Conservation (phyloP, 805 yeast species). For the Myxozyma vanderwaltii region DNA sequence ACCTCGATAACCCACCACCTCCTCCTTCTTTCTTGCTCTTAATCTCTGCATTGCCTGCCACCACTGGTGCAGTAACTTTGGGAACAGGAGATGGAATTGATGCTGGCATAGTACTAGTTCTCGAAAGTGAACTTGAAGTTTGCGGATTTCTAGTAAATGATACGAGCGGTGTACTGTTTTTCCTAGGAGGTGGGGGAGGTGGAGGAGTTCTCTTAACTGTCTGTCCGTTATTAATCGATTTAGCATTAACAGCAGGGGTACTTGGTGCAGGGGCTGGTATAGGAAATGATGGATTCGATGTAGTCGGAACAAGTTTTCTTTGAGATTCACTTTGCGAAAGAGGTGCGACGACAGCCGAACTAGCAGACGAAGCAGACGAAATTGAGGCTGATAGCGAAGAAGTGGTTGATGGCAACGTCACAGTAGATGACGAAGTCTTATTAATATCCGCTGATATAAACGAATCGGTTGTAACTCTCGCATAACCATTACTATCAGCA, state of each 20-base stretch:
- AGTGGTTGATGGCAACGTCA: slow-evolving; percentile 3
- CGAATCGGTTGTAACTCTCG: slow-evolving; percentile 5
- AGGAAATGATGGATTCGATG: background rate
- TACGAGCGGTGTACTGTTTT: background rate
- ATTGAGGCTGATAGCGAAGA: slow-evolving; percentile 15
- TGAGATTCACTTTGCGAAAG: slow-evolving; percentile 7
- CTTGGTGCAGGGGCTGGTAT: background rate
- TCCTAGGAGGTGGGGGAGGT: slow-evolving; percentile 20
- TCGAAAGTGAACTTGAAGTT: background rate
- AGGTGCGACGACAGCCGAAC: background rate
- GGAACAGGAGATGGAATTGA: background rate
- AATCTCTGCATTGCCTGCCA: background rate
- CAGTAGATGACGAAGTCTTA: slow-evolving; percentile 6
- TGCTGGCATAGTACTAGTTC: background rate
- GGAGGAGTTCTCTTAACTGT: slow-evolving; percentile 4
- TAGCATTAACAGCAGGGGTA: background rate
- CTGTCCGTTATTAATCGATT: background rate
- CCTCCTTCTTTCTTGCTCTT: slow-evolving; percentile 29
- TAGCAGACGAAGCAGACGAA: slow-evolving; percentile 6
- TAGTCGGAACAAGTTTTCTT: background rate
- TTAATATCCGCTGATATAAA: slow-evolving; percentile 1
- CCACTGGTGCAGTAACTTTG: background rate
- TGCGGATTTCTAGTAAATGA: background rate
- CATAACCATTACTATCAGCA: slow-evolving; percentile 3
- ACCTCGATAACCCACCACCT: slow-evolving; percentile 23